A percentile compares a stretch with the other conserved stretches of the same genome.
Evolutionary conservation across 2,329 filamentous ascomycete species (phyloP).

Genomic region (Cryphonectria radicalis): DNA sequence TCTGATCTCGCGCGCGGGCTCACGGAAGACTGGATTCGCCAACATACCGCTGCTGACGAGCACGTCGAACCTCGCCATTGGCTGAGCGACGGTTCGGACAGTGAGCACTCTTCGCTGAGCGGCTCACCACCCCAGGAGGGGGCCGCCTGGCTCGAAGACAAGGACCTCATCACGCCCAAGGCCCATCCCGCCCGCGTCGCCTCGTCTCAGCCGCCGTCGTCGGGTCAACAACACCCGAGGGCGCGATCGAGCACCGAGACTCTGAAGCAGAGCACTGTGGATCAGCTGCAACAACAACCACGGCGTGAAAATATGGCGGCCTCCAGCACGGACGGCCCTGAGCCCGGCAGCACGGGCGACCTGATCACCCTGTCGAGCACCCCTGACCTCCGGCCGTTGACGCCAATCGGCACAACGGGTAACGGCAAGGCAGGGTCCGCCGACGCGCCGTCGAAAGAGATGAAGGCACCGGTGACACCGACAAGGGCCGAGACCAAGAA

Average conservation of each 20-base stretch:
- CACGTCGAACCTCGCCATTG: slow-evolving; percentile 76
- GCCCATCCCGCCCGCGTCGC: slow-evolving; percentile 36
- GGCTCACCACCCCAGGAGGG: slow-evolving; percentile 61
- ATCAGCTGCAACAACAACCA: slow-evolving; percentile 28
- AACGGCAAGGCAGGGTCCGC: neutral
- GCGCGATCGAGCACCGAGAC: slow-evolving; percentile 62
- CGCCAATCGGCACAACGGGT: slow-evolving; percentile 14
- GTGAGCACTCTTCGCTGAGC: slow-evolving; percentile 76
- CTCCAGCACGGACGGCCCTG: slow-evolving; percentile 33
- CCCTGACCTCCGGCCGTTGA: slow-evolving; percentile 19
- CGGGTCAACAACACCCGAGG: slow-evolving; percentile 47
- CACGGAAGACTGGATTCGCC: slow-evolving; percentile 85
- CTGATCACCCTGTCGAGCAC: slow-evolving; percentile 16
- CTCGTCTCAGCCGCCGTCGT: slow-evolving; percentile 40
- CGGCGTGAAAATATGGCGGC: slow-evolving; percentile 35
- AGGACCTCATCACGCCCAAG: slow-evolving; percentile 53
- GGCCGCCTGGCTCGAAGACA: slow-evolving; percentile 53
- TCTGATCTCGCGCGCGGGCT: slow-evolving; percentile 59
- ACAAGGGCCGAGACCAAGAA: slow-evolving; percentile 40
- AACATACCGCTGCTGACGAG: slow-evolving; percentile 74
- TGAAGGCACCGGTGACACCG: slow-evolving; percentile 34
- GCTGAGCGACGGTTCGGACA: slow-evolving; percentile 79
- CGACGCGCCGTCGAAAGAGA: slow-evolving; percentile 18
- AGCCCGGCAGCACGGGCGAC: slow-evolving; percentile 11
- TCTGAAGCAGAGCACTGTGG: slow-evolving; percentile 46